phyloP scores from a whole-genome alignment of 495 filamentous ascomycete genomes.

The Physcia stellaris region DNA sequence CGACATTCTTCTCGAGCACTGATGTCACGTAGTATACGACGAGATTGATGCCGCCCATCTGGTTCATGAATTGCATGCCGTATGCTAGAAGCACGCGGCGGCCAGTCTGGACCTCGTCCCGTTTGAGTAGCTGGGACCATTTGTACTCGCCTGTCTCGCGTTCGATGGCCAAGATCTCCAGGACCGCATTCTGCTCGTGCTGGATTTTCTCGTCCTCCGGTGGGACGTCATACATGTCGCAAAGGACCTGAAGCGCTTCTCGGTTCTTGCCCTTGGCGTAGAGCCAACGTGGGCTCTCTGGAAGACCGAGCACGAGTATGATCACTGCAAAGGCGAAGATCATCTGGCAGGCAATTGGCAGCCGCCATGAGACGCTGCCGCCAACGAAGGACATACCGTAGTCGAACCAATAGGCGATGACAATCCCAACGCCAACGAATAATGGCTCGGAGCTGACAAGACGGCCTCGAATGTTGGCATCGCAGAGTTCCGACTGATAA shows the following conservation, averaged over 20 bases:
- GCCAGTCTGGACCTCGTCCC: conserved; percentile 37
- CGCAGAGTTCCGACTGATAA: conserved; percentile 35
- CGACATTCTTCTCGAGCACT: conserved; percentile 38
- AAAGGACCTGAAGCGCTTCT: conserved; percentile 35
- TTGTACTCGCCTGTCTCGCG: conserved; percentile 28
- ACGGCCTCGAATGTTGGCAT: conserved; percentile 28
- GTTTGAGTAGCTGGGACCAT: conserved; percentile 33
- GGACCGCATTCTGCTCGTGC: conserved; percentile 31
- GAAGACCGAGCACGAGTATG: conserved; percentile 24
- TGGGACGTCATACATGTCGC: conserved; percentile 30
- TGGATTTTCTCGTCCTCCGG: conserved; percentile 29
- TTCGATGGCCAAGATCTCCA: conserved; percentile 31
- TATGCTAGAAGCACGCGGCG: conserved; percentile 36
- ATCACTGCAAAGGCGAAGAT: conserved; percentile 26
- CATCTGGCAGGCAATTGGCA: conserved; percentile 30
- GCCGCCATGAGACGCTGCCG: conserved; percentile 27
- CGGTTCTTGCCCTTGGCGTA: conserved; percentile 26
- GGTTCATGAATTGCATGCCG: conserved; percentile 27
- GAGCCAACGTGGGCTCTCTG: conserved; percentile 32
- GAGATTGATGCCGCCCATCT: conserved; percentile 33
- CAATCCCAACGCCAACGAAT: conserved; percentile 25
- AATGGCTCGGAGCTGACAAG: conserved; percentile 32
- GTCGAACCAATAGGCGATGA: conserved; percentile 33
- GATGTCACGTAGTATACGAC: conserved; percentile 40
- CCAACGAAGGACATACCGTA: conserved; percentile 29